These are phyloP conservation scores for Talaromyces sp. DNA, from an alignment of 2,329 filamentous ascomycete species.

Conservation along the genomic window DNA sequence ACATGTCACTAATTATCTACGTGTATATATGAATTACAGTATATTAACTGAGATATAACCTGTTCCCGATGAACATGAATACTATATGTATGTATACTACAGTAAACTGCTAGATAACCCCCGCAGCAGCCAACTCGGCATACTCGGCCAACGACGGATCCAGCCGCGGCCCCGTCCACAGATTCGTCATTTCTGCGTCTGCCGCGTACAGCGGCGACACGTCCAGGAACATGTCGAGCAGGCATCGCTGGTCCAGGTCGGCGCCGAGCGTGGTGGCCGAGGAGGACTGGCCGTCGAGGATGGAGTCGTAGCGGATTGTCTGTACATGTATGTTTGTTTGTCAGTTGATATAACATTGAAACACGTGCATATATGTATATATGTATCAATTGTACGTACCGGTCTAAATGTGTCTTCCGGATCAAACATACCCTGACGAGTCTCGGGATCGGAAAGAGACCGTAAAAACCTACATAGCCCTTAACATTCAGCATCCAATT, in stretches of 20 bases:
- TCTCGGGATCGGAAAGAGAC: background rate
- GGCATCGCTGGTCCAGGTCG: background rate
- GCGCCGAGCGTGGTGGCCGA: background rate
- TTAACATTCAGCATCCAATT: too few relatives aligned
- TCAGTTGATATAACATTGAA: background rate
- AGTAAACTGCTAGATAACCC: background rate
- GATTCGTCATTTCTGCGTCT: background rate
- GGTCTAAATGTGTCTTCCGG: background rate
- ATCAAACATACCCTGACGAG: background rate
- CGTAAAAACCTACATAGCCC: background rate
- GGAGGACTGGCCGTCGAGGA: background rate
- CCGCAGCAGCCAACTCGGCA: background rate
- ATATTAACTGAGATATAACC: too few relatives aligned
- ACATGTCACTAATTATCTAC: too few relatives aligned
- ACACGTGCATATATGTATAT: too few relatives aligned
- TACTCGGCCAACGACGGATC: background rate
- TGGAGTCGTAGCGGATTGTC: background rate
- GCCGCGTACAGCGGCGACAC: background rate
- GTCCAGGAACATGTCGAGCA: background rate
- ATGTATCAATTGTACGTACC: background rate
- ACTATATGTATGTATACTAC: too few relatives aligned
- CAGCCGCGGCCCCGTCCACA: background rate
- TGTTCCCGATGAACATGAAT: too few relatives aligned
- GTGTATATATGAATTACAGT: too few relatives aligned
- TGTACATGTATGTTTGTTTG: background rate